Percentiles rank a stretch among this genome's conserved stretches.
phyloP scores from a whole-genome alignment of 1,139 yeast genomes.

The Kurtzmaniella quercitrusa region DNA sequence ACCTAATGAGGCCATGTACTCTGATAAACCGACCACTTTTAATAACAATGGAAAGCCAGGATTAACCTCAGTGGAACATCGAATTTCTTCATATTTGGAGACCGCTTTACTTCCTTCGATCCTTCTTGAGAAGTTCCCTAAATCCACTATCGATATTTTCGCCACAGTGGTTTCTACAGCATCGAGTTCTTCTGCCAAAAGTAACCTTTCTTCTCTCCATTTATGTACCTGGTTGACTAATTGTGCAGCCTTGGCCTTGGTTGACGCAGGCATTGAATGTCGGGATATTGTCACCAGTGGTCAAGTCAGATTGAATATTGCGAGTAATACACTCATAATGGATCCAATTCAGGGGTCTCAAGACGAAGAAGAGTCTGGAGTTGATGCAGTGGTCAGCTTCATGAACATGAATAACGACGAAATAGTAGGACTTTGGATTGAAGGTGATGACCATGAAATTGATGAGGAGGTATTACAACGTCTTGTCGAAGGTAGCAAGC shows the following conservation, averaged over 20 bases:
- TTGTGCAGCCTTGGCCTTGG: conserved; percentile 67
- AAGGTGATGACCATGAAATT: conserved; percentile 28
- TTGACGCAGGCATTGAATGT: conserved; percentile 79
- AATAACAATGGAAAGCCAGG: conserved; percentile 31
- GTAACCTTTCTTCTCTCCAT: conserved; percentile 34
- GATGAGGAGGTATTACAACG: conserved; percentile 23
- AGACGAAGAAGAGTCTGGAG: conserved; percentile 13
- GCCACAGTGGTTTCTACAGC: conserved; percentile 59
- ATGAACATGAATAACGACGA: conserved; percentile 53
- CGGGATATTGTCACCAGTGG: conserved; percentile 77
- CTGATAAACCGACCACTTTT: conserved; percentile 10
- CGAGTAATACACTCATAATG: conserved; percentile 12
- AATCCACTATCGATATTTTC: conserved; percentile 79
- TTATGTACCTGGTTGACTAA: conserved; percentile 46
- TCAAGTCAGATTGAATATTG: conserved; percentile 27
- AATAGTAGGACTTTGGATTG: conserved; percentile 55
- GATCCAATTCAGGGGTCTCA: conserved; percentile 17
- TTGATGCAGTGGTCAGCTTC: conserved; percentile 46
- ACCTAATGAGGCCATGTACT: conserved; percentile 29
- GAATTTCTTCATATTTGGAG: conserved; percentile 50
- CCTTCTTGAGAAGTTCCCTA: conserved; percentile 73
- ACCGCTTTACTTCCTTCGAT: conserved; percentile 60
- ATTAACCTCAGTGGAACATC: conserved; percentile 46
- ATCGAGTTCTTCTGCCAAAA: conserved; percentile 17
- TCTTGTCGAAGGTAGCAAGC: conserved; percentile 38